These are phyloP conservation scores for Aspergillus fumigatiaffinis DNA, from an alignment of 2,329 filamentous ascomycete species.

Conservation along the genomic window DNA sequence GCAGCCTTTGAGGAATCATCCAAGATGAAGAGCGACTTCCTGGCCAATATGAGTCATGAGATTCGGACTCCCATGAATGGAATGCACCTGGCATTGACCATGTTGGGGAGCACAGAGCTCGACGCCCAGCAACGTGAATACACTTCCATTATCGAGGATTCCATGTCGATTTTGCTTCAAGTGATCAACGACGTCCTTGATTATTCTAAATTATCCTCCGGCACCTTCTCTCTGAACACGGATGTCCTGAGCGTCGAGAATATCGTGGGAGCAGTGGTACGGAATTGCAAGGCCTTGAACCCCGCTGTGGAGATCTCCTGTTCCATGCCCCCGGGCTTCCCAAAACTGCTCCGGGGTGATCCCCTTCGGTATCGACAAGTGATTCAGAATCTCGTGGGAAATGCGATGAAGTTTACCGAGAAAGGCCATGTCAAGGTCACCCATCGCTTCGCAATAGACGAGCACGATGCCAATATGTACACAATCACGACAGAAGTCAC, in stretches of 20 bases:
- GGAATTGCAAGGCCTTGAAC: conserved; percentile 48
- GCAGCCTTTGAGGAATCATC: conserved; percentile 59
- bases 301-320: conserved; percentile 47
- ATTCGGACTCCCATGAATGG: conserved; percentile 64
- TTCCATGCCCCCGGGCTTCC: conserved; percentile 45
- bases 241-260: conserved; percentile 49
- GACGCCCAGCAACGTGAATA: conserved; percentile 54
- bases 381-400: conserved; percentile 59
- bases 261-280: conserved; percentile 48
- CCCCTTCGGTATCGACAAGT: conserved; percentile 59
- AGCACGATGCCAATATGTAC: conserved; percentile 38
- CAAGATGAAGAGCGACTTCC: conserved; percentile 59
- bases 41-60: conserved; percentile 63
- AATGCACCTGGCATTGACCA: conserved; percentile 56
- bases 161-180: conserved; percentile 55
- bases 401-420: conserved; percentile 61
- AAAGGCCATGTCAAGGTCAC: conserved; percentile 49
- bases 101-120: conserved; percentile 54
- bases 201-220: conserved; percentile 60
- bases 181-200: conserved; percentile 66
- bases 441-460: conserved; percentile 39
- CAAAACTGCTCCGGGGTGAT: conserved; percentile 52
- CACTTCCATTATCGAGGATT: conserved; percentile 56
- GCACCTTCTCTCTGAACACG: conserved; percentile 55
- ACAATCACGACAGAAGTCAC: conserved; percentile 50